A percentile compares a stretch with the other conserved stretches of the same genome.
Evolutionary conservation across 2,329 filamentous ascomycete genomes (phyloP).

Genomic region (Aspergillus sp.): DNA sequence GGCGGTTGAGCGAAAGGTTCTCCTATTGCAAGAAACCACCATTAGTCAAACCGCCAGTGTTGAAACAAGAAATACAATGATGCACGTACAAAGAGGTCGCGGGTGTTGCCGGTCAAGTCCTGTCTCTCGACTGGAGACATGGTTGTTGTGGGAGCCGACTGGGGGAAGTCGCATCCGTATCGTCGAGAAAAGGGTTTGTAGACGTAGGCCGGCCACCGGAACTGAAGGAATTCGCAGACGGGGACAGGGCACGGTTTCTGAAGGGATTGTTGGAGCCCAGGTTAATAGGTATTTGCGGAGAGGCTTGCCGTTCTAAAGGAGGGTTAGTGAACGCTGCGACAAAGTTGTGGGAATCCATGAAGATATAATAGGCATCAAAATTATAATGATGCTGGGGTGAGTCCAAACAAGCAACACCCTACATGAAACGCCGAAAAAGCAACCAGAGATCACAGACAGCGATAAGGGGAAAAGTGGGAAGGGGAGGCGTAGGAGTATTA

Average conservation of each 20-base stretch:
- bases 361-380: constrained; percentile 2
- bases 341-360: constrained; percentile 4
- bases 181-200: constrained; percentile 60
- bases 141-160: constrained; percentile 27
- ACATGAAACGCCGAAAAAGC: constrained; percentile 1
- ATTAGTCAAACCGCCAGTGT: too few relatives aligned
- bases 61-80: neutral
- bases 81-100: constrained; percentile 57
- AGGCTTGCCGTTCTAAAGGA: constrained; percentile 25
- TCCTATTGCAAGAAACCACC: constrained; percentile 20
- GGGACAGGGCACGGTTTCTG: constrained; percentile 42
- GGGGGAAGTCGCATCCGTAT: constrained; percentile 33
- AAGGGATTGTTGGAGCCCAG: constrained; percentile 48
- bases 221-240: constrained; percentile 25
- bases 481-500: constrained; percentile 12
- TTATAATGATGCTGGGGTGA: neutral
- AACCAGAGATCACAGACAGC: neutral
- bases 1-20: constrained; percentile 32
- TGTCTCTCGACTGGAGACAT: constrained; percentile 32
- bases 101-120: constrained; percentile 44
- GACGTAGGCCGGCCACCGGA: constrained; percentile 48
- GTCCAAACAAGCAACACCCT: neutral
- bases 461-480: constrained; percentile 8
- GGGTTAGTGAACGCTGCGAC: neutral
- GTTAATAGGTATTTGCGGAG: constrained; percentile 26